These are phyloP conservation scores for Claviceps cyperi DNA, from an alignment of 2,329 filamentous ascomycete genomes.

Conservation along the genomic window DNA sequence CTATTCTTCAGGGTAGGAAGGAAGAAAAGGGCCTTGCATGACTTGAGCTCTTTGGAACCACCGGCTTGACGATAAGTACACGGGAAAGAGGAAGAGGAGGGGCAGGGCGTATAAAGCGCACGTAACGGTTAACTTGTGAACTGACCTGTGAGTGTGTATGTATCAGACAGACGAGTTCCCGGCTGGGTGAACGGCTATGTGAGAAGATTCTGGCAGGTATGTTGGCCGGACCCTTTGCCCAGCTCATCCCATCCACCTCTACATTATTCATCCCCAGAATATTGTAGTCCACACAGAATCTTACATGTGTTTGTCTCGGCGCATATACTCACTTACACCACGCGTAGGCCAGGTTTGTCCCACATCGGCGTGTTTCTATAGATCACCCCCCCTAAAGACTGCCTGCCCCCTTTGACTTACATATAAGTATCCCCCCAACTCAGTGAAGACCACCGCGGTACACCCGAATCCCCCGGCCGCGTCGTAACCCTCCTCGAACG, in stretches of 20 bases:
- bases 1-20: not conserved
- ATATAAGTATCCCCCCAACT: not conserved
- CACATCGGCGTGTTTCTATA: not conserved
- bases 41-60: not conserved
- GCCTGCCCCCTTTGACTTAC: not conserved
- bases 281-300: no score
- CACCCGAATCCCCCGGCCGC: constrained; percentile 70
- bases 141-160: not conserved
- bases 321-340: not conserved
- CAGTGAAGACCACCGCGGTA: constrained; percentile 91
- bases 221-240: constrained; percentile 14
- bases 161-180: constrained; percentile 62
- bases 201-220: constrained; percentile 92
- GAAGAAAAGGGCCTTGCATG: not conserved
- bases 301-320: not conserved
- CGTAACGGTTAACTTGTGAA: no score
- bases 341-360: constrained; percentile 5
- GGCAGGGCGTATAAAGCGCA: not conserved
- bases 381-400: not conserved
- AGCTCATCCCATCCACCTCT: not conserved
- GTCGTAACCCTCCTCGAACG: constrained; percentile 87
- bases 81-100: not conserved
- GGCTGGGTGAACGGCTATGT: constrained; percentile 92
- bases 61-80: not conserved
- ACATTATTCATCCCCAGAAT: not conserved